These are phyloP conservation scores for Cercospora canescens DNA, from an alignment of 2,329 filamentous ascomycete species.

Conservation along the genomic window DNA sequence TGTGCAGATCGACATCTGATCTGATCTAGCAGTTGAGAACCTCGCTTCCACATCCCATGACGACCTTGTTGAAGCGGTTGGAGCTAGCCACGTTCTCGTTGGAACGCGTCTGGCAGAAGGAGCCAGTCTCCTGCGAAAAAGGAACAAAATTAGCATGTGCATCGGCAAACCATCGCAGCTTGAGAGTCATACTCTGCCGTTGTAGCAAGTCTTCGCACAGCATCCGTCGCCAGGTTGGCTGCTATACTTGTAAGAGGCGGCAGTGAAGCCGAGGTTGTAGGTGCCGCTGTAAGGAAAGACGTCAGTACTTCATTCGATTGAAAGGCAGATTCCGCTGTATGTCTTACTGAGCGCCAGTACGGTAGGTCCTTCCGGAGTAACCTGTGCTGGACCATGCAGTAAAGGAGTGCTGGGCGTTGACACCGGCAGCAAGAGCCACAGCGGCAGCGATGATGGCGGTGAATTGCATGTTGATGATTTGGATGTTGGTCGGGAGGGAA, in stretches of 20 bases:
- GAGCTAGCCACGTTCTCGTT: background rate
- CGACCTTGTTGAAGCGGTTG: conserved; percentile 6
- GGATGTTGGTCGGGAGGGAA: background rate
- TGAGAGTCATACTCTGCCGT: background rate
- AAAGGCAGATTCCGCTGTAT: background rate
- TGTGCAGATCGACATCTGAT: background rate
- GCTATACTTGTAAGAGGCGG: background rate
- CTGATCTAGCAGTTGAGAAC: background rate
- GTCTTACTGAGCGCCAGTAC: background rate
- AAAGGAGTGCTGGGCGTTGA: background rate
- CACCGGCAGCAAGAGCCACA: background rate
- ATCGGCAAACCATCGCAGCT: background rate
- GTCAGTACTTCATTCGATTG: background rate
- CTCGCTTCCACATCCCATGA: background rate
- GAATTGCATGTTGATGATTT: background rate
- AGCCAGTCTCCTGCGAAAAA: background rate
- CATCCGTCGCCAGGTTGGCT: background rate
- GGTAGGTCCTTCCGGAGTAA: background rate
- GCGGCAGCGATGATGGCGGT: conserved; percentile 1
- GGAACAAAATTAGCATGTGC: background rate
- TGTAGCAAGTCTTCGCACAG: conserved; percentile 3
- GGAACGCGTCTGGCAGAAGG: background rate
- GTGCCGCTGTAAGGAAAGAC: background rate
- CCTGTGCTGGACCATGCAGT: background rate
- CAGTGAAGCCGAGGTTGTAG: conserved; percentile 4